Conservation (phyloP, 352 stramenopile genomes). For the Phytopythium helicoides region DNA sequence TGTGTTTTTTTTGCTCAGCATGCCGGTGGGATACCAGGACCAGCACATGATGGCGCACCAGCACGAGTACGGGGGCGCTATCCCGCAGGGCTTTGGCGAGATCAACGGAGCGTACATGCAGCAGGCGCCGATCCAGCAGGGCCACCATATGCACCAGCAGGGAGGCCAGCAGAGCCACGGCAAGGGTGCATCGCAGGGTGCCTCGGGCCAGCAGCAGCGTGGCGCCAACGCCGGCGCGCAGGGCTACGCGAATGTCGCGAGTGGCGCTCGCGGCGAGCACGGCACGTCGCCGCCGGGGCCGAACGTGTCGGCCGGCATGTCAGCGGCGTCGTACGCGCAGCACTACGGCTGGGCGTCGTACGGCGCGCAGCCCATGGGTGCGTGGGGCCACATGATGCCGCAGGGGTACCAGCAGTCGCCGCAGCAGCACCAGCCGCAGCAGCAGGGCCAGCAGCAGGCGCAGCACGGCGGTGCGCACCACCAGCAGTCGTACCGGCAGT, state of each 20-base stretch:
- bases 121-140: conserved; percentile 50
- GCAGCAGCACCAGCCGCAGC: conserved; percentile 50
- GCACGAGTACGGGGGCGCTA: conserved; percentile 71
- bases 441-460: conserved; percentile 58
- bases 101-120: conserved; percentile 78
- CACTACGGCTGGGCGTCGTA: conserved; percentile 86
- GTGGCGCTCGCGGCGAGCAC: conserved; percentile 48
- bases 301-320: conserved; percentile 61
- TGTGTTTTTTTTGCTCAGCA: conserved; percentile 19
- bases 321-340: conserved; percentile 54
- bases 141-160: conserved; percentile 53
- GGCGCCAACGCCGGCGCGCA: conserved; percentile 46
- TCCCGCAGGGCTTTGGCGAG: conserved; percentile 82
- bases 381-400: conserved; percentile 82
- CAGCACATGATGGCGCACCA: conserved; percentile 79
- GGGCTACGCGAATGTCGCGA: conserved; percentile 45
- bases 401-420: conserved; percentile 80
- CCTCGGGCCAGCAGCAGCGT: conserved; percentile 46
- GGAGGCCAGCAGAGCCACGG: conserved; percentile 59
- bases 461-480: conserved; percentile 55
- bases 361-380: conserved; percentile 66
- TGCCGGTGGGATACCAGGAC: conserved; percentile 79
- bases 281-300: conserved; percentile 62
- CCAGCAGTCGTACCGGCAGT: conserved; percentile 81
- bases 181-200: conserved; percentile 43